phyloP scores from a whole-genome alignment of 371 early-diverging fungal genomes.

The Lichtheimia ornata region DNA sequence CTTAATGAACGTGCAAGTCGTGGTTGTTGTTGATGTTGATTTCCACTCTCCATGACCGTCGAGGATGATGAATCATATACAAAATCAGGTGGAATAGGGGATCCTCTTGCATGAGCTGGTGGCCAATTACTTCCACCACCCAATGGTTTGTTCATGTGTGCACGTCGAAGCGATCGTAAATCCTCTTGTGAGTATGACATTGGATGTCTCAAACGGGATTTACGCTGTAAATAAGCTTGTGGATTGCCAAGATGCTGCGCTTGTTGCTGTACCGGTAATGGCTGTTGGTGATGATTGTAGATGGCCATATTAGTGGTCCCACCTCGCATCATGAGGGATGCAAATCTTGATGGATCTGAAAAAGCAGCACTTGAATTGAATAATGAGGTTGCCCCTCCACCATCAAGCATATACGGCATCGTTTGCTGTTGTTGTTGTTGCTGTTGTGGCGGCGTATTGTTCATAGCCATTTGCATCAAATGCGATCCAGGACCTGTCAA shows the following conservation, averaged over 20 bases:
- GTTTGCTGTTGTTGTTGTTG: neutral
- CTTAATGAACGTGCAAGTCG: conserved; percentile 14
- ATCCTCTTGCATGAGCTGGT: conserved; percentile 9
- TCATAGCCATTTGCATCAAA: conserved; percentile 9
- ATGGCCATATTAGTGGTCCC: conserved; percentile 10
- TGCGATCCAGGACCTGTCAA: conserved; percentile 9
- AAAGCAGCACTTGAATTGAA: conserved; percentile 17
- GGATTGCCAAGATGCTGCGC: conserved; percentile 3
- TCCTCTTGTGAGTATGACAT: conserved; percentile 24
- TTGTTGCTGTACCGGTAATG: conserved; percentile 6
- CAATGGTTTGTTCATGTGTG: conserved; percentile 17
- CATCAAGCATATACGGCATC: conserved; percentile 1
- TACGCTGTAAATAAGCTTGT: conserved; percentile 2
- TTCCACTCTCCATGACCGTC: neutral
- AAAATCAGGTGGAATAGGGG: conserved; percentile 8
- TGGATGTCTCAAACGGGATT: conserved; percentile 12
- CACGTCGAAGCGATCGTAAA: conserved; percentile 14
- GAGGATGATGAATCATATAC: neutral
- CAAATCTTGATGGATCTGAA: conserved; percentile 18
- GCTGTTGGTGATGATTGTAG: conserved; percentile 22
- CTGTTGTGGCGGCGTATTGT: neutral
- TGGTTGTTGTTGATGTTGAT: conserved; percentile 6
- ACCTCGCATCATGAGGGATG: conserved; percentile 15
- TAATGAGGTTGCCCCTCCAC: neutral
- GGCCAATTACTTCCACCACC: conserved; percentile 17